Conservation (phyloP, 2,329 filamentous ascomycete species). For the Albifimbria verrucaria region DNA sequence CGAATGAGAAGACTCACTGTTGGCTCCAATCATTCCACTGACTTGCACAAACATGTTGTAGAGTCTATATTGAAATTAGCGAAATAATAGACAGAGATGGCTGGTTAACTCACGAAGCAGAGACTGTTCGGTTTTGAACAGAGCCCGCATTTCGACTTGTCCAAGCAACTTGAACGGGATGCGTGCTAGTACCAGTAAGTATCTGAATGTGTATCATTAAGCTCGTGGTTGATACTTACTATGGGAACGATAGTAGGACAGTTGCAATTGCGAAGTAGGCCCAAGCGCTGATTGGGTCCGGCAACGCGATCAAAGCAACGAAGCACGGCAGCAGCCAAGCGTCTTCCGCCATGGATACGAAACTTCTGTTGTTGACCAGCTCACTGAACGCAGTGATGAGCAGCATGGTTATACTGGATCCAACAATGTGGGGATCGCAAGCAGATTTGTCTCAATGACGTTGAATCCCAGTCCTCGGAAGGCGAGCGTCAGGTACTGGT, state of each 20-base stretch:
- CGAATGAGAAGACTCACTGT: conserved; percentile 21
- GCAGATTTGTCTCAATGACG: conserved; percentile 50
- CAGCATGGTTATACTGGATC: conserved; percentile 46
- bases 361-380: conserved; percentile 43
- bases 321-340: conserved; percentile 55
- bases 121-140: conserved; percentile 55
- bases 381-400: conserved; percentile 50
- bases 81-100: not conserved
- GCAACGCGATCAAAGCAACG: conserved; percentile 40
- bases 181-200: conserved; percentile 23
- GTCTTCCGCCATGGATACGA: conserved; percentile 44
- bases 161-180: conserved; percentile 58
- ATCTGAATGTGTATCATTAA: not conserved
- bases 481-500: conserved; percentile 48
- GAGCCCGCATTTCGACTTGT: conserved; percentile 55
- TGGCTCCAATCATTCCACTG: conserved; percentile 35
- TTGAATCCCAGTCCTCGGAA: conserved; percentile 47
- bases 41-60: conserved; percentile 49
- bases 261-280: conserved; percentile 46
- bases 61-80: conserved; percentile 34
- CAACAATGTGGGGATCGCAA: conserved; percentile 46
- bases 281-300: conserved; percentile 38
- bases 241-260: conserved; percentile 48
- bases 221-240: conserved; percentile 39
- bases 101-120: conserved; percentile 25